Conservation (phyloP, 495 filamentous ascomycete species). For the Neurospora tetraspora region DNA sequence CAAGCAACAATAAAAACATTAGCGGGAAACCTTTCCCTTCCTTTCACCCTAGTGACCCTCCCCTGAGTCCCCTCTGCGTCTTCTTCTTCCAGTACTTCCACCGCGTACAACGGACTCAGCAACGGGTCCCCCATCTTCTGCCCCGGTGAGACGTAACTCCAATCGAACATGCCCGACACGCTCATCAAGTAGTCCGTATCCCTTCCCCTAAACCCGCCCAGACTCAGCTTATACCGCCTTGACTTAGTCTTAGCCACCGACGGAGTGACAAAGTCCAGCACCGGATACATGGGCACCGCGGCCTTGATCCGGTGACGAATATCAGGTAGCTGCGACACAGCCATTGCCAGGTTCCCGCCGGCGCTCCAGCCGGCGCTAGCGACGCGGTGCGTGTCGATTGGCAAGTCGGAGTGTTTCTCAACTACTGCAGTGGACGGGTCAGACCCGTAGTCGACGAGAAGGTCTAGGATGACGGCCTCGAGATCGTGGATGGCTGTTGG, state of each 20-base stretch:
- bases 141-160: slow-evolving; percentile 22
- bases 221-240: slow-evolving; percentile 24
- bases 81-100: neutral
- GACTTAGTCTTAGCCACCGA: slow-evolving; percentile 8
- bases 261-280: slow-evolving; percentile 17
- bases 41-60: neutral
- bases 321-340: slow-evolving; percentile 17
- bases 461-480: slow-evolving; percentile 18
- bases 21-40: slow-evolving; percentile 17
- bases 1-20: slow-evolving; percentile 39
- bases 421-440: neutral
- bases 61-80: neutral
- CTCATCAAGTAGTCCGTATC: slow-evolving; percentile 15
- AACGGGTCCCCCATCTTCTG: slow-evolving; percentile 14
- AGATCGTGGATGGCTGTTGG: slow-evolving; percentile 22
- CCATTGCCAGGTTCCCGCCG: slow-evolving; percentile 26
- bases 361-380: slow-evolving; percentile 28
- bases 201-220: slow-evolving; percentile 18
- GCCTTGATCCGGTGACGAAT: slow-evolving; percentile 19
- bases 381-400: slow-evolving; percentile 24
- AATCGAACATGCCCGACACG: slow-evolving; percentile 18
- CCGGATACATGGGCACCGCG: slow-evolving; percentile 24
- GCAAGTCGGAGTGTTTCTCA: slow-evolving; percentile 5
- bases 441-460: slow-evolving; percentile 8
- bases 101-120: slow-evolving; percentile 22